Base-by-base conservation (phyloP, 129 eudicot species). In the Pulicaria dysenterica region DNA sequence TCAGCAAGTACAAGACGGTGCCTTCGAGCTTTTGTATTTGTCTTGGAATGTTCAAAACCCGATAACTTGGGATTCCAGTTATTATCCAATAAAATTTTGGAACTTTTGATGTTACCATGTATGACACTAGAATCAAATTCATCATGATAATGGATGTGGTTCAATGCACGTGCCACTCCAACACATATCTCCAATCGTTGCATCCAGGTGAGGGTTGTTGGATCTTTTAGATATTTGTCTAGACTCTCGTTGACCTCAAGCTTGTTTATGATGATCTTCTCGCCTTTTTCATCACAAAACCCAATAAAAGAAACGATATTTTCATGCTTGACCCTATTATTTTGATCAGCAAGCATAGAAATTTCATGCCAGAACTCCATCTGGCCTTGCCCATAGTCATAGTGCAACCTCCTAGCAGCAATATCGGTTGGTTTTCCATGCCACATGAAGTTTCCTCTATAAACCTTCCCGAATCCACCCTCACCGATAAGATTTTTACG, bases 21-120 rank as follows among this genome's bases (percentile, higher is more conserved):
- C 56, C 16, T 12, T 4, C 56, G 16, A 12, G 17, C 5, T 50
- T 3, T n/a, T 13, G 56, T 13, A 14, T 50, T 50, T 10, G 9
- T 37, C 9, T 41, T 34, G 3, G 69, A 24, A 16, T 19, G 42
- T 63, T 12, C 42, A 15, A 63, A 63, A 63, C 42, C 69, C 41
- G 14, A 47, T n/a, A 60, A 60, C 66, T 60, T 60, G 24, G 66
- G 47, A 6, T 60, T 31, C 66, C 66, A 60, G 46, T 60, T 60
- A 3, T 60, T 6, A 38, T 38, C 47, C 5, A 60, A 31, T 39
- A 60, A 60, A 6, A 60, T 39, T 60, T 60, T 60, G 5, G 66
- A 60, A 31, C 46, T 60, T 46, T 38, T 60, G 1, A 60, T 60
- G 17, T 60, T 60, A 39, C 66, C 66, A 38, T 60, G 47, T 6